Evolutionary conservation across 352 stramenopile genomes (phyloP), one percentile per base, ranked within the genome.

Genomic region (Phytophthora ohioensis): DNA sequence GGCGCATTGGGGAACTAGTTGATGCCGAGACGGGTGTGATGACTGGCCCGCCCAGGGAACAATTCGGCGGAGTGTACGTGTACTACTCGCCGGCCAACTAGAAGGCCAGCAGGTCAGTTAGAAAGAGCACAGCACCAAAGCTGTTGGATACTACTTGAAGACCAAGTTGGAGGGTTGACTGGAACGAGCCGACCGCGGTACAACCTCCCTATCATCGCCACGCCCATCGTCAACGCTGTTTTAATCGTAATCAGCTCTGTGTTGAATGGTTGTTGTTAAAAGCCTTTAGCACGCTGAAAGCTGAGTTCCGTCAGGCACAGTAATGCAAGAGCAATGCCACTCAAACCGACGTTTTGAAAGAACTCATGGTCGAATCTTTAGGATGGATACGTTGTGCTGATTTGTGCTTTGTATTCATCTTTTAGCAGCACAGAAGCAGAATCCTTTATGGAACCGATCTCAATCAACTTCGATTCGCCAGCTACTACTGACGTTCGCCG

Each of bases 41-140:
- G 0, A 79, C 78, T 52, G 73, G 76, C 15, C 64, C 56, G 15
- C 69, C 80, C 1, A 78, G 52, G 15, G 69, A 86, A 45, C 81
- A 90, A 64, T 91, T 70, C 52, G 86, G 86, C 43, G 79, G 78
- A 11, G 73, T 92, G 38, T 93, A 88, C 64, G 71, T 83, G 35
- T 85, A 84, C 66, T 91, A 81, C 57, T 67, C 73, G 39, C 82
- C 82, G 11, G 56, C 61, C 47, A 83, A 53, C 43, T 69, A 75
- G 42, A 39, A 35, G 30, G 46, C 21, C 13, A 64, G 27, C 46
- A 42, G 11, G 5, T 17, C 15, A 4, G 2, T 5, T 45, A 17
- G 11, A 15, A 45, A 45, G 39, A 12, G 36, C 36, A 12, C 21
- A 27, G 1, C 21, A 27, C 21, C 21, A 27, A 27, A 27, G 21